Conservation (phyloP, 495 filamentous ascomycete species). For the Talaromyces liani region DNA sequence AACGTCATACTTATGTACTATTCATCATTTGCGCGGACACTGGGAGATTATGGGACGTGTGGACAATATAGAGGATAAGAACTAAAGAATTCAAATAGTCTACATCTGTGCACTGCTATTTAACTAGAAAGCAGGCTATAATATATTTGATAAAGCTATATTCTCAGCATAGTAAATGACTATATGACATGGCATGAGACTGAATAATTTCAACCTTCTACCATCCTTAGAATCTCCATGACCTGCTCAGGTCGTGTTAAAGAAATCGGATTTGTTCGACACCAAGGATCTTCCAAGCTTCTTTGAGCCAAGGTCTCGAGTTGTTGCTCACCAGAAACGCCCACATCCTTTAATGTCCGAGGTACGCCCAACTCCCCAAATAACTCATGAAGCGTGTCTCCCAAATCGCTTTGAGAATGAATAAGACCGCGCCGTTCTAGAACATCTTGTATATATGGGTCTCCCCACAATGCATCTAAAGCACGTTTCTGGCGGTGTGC, state of each 20-base stretch:
- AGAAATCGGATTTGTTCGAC: constrained; percentile 6
- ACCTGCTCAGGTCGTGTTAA: constrained; percentile 3
- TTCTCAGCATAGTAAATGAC: too few species aligned
- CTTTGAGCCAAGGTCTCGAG: neutral
- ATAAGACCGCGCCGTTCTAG: constrained; percentile 1
- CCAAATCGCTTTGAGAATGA: neutral
- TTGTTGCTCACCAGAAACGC: neutral
- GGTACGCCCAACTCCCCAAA: constrained; percentile 2
- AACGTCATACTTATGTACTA: too few species aligned
- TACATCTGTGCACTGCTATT: too few species aligned
- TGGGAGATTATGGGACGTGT: too few species aligned
- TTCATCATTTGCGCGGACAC: too few species aligned
- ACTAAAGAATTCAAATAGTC: too few species aligned
- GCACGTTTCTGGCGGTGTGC: constrained; percentile 5
- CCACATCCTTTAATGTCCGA: constrained; percentile 4
- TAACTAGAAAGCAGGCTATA: too few species aligned
- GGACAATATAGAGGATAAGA: too few species aligned
- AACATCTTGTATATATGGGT: constrained; percentile 1
- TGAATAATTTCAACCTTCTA: constrained; percentile 1
- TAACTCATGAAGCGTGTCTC: constrained; percentile 1
- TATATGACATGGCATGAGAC: too few species aligned
- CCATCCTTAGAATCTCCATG: constrained; percentile 5
- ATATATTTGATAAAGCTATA: too few species aligned
- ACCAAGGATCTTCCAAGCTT: constrained; percentile 6
- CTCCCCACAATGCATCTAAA: constrained; percentile 3